Evolutionary conservation across 257 asterid species (phyloP), one percentile per base, ranked within the genome.

Genomic region (Scutellaria barbata): DNA sequence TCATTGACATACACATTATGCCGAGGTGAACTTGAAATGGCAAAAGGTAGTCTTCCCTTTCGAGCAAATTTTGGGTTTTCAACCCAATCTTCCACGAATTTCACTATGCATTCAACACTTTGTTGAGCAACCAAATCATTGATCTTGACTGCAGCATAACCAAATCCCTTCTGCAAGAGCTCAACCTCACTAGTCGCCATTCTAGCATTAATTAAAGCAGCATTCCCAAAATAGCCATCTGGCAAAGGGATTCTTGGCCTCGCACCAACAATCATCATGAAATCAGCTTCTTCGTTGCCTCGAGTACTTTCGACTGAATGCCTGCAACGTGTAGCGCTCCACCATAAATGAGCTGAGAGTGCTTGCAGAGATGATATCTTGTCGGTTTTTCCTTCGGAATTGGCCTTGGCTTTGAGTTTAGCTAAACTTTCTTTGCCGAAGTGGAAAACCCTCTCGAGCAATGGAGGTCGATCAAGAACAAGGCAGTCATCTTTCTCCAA

Each of bases 1-100:
- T 87, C 90, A 11, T 52, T 75, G 0, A 82, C 89, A 10, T 85
- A 84, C 75, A 89, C 85, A 53, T 83, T 39, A 74, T 79, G 80
- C 57, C 90, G 68, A 0, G 87, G 86, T 6, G 90, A 87, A 43
- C 89, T 80, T n/a, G 78, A 54, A 10, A 83, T 33, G 8, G 66
- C 35, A 7, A 6, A 78, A 66, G 1, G 14, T 4, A 11, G 1
- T 3, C 5, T 5, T 37, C 17, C 69, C 16, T 17, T 12, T 12
- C 63, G 3, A 0, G 18, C 0, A 79, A 2, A 1, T n/a, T 0
- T 40, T 0, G 87, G 89, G 13, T 56, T 69, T 11, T 13, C n/a
- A 58, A 51, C 72, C 87, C 85, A 84, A 13, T 68, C 76, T 20
- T 78, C 65, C 5, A 71, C 42, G 5, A 14, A 39, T 0, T 63